These are phyloP conservation scores for Lecanosticta acicola DNA, from an alignment of 2,329 filamentous ascomycete genomes.

Conservation along the genomic window DNA sequence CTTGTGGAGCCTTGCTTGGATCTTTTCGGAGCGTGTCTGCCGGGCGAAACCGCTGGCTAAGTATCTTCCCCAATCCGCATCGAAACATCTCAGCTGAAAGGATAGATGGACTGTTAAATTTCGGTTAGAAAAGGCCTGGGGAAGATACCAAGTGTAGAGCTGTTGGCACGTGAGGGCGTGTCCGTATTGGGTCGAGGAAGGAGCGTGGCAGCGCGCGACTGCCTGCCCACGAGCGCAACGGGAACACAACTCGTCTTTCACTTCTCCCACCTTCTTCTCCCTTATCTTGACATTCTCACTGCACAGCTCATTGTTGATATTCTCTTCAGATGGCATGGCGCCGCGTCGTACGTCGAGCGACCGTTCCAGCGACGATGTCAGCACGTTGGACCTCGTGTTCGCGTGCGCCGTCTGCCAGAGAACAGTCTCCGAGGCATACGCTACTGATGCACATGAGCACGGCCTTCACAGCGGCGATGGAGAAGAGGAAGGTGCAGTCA, in stretches of 20 bases:
- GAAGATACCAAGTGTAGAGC: too few relatives aligned
- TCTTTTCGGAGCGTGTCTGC: too few relatives aligned
- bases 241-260: not conserved
- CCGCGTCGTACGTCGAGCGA: conserved; percentile 4
- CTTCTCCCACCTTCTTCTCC: conserved; percentile 1
- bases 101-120: not conserved
- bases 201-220: conserved; percentile 2
- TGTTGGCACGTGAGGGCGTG: not conserved
- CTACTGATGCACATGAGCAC: conserved; percentile 32
- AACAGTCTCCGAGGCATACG: conserved; percentile 43
- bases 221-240: not conserved
- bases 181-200: not conserved
- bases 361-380: conserved; percentile 6
- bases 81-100: not conserved
- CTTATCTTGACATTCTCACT: too few relatives aligned
- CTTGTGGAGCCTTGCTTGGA: too few relatives aligned
- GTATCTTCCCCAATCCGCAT: too few relatives aligned
- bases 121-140: not conserved
- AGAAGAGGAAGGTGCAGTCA: conserved; percentile 36
- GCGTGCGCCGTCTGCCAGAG: conserved; percentile 45
- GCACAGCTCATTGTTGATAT: too few relatives aligned
- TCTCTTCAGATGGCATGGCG: conserved; percentile 16
- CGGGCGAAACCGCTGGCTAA: too few relatives aligned
- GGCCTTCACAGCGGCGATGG: conserved; percentile 29
- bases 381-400: conserved; percentile 42